Percentiles rank a stretch among this genome's conserved stretches.
These are phyloP conservation scores for Tylopilus felleus DNA, from an alignment of 768 basidiomycete genomes.

Conservation along the genomic window DNA sequence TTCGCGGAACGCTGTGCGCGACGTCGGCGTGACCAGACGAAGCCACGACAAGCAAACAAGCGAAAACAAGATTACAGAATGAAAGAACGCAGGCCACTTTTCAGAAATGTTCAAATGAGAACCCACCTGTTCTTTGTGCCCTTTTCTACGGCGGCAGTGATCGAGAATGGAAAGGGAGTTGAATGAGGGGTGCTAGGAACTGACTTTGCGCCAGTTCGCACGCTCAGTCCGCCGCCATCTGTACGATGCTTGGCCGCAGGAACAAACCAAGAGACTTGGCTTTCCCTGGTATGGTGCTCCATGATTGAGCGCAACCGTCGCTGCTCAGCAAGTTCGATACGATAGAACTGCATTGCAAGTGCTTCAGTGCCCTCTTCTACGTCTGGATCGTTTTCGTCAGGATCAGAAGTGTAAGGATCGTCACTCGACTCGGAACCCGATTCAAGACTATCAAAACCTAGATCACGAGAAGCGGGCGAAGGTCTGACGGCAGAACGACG, in stretches of 20 bases:
- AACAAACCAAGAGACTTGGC: constrained; percentile 18
- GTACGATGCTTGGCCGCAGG: constrained; percentile 9
- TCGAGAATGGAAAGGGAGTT: constrained; percentile 73
- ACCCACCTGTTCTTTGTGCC: constrained; percentile 87
- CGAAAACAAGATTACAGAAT: background rate
- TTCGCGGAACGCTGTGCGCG: background rate
- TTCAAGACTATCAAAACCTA: constrained; percentile 17
- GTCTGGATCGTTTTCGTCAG: constrained; percentile 35
- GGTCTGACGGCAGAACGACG: constrained; percentile 39
- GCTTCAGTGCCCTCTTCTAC: constrained; percentile 71
- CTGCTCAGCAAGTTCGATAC: constrained; percentile 89
- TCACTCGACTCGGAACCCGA: constrained; percentile 37
- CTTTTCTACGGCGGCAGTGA: constrained; percentile 94
- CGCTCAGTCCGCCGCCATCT: background rate
- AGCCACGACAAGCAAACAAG: background rate
- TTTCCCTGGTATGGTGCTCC: constrained; percentile 81
- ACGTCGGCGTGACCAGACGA: background rate
- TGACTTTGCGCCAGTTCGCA: constrained; percentile 14
- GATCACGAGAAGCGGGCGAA: constrained; percentile 10
- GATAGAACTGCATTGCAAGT: constrained; percentile 91
- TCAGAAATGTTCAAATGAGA: background rate
- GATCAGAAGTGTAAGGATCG: constrained; percentile 30
- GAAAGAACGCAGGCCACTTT: background rate
- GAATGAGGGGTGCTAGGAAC: constrained; percentile 19
- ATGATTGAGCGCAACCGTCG: constrained; percentile 84